phyloP scores from a whole-genome alignment of 768 basidiomycete species.

The Mrakia frigida region DNA sequence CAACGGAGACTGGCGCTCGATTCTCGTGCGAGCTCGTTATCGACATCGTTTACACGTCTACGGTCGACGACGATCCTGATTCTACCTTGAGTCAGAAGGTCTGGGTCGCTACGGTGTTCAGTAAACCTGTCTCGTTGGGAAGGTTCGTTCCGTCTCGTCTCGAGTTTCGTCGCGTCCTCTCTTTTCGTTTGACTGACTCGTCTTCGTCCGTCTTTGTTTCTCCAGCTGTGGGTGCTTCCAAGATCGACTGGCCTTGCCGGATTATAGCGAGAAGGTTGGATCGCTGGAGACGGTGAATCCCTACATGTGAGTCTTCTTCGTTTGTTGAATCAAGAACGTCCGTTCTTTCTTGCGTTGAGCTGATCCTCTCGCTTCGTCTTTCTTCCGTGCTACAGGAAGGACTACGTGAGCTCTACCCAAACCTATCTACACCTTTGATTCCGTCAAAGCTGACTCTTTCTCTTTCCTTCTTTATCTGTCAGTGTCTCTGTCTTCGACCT shows the following conservation, averaged over 20 bases:
- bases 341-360: neutral
- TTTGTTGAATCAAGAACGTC: no score
- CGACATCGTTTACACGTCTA: conserved; percentile 1
- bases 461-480: neutral
- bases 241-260: neutral
- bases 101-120: neutral
- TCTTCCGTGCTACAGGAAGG: neutral
- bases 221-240: neutral
- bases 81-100: neutral
- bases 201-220: neutral
- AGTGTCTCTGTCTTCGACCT: neutral
- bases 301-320: neutral
- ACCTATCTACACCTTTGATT: neutral
- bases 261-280: neutral
- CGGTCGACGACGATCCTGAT: neutral
- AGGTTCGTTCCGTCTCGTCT: neutral
- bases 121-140: conserved; percentile 4
- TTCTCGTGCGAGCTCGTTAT: conserved; percentile 2
- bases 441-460: neutral
- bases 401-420: neutral
- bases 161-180: neutral
- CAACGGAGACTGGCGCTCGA: neutral
- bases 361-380: neutral
- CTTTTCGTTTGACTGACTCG: neutral
- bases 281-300: neutral